Conservation (phyloP, 116 monocot genomes). For the Cymodocea nodosa region DNA sequence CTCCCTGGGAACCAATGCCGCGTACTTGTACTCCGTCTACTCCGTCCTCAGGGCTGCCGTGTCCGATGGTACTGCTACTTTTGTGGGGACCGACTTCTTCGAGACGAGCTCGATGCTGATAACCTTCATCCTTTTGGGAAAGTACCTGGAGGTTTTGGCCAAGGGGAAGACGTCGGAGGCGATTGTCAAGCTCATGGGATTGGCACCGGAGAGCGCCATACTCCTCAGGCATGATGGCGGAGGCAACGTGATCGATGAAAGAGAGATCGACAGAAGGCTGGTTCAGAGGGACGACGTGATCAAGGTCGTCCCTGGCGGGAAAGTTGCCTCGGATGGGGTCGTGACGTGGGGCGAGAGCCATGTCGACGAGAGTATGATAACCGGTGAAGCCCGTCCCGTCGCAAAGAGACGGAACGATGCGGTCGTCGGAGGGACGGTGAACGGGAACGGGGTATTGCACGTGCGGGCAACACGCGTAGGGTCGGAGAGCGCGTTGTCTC, state of each 20-base stretch:
- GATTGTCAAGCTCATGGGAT: constrained; percentile 78
- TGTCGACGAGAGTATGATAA: constrained; percentile 97
- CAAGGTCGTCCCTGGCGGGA: constrained; percentile 72
- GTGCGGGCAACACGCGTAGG: constrained; percentile 68
- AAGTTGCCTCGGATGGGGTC: constrained; percentile 81
- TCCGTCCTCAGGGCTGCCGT: constrained; percentile 58
- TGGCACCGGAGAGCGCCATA: constrained; percentile 68
- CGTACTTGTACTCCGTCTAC: constrained; percentile 80
- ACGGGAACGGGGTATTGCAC: constrained; percentile 87
- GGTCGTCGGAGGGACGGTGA: constrained; percentile 86
- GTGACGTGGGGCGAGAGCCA: constrained; percentile 93
- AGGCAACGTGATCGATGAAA: constrained; percentile 55
- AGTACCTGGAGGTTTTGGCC: constrained; percentile 82
- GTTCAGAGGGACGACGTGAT: constrained; percentile 92
- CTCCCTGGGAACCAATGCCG: constrained; percentile 70
- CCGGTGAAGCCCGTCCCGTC: constrained; percentile 83
- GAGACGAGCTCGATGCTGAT: constrained; percentile 93
- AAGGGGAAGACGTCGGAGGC: constrained; percentile 92
- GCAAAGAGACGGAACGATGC: constrained; percentile 74
- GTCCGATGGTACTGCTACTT: constrained; percentile 16
- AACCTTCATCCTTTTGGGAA: constrained; percentile 83
- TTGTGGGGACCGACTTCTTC: constrained; percentile 64
- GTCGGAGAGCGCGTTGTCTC: constrained; percentile 82
- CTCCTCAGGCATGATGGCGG: constrained; percentile 41
- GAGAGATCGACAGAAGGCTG: constrained; percentile 66